Evolutionary conservation across 176 grass and related monocot genomes (phyloP), one percentile per base, ranked within the genome.

Genomic region (Aegilops speltoides): DNA sequence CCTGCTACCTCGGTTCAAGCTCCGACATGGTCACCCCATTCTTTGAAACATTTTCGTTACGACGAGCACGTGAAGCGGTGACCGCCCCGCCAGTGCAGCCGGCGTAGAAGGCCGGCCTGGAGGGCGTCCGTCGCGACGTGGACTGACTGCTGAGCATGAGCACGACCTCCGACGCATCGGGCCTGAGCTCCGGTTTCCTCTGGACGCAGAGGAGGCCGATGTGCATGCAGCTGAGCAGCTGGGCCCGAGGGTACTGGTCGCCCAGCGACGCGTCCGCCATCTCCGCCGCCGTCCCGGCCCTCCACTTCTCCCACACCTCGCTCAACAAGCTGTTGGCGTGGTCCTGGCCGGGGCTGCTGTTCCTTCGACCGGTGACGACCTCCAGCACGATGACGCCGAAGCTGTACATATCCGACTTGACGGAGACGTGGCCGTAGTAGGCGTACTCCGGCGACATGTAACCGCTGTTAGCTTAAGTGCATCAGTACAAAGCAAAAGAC

Each of bases 261-360:
- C 36, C 73, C 26, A 86, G 5, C 4, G 48, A 89, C 14, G 45
- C 22, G 7, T 92, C 87, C 8, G 64, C 19, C 8, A 23, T 4
- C 61, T 79, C 84, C 40, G 68, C 32, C 3, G 52, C 6, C 31
- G 59, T 64, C 0, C 83, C 80, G 1, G 48, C 74, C 7, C 7
- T 20, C 90, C 84, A 92, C 12, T 70, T 76, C 3, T 89, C 79
- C 90, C 90, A 92, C n/a, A 54, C 71, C 75, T 82, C 71, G 66
- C 41, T 79, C 10, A 90, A 13, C 63, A 90, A 23, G 31, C 22
- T 79, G 64, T 26, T 52, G 45, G 43, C 25, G 7, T 54, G 8
- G 20, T 23, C 45, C 6, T 54, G 45, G 26, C 45, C 19, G 0
- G 45, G 24, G 43, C 73, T 28, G 73, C 14, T 32, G 45, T 76